Conservation (phyloP, 129 eudicot species). For the Deinandra increscens region DNA sequence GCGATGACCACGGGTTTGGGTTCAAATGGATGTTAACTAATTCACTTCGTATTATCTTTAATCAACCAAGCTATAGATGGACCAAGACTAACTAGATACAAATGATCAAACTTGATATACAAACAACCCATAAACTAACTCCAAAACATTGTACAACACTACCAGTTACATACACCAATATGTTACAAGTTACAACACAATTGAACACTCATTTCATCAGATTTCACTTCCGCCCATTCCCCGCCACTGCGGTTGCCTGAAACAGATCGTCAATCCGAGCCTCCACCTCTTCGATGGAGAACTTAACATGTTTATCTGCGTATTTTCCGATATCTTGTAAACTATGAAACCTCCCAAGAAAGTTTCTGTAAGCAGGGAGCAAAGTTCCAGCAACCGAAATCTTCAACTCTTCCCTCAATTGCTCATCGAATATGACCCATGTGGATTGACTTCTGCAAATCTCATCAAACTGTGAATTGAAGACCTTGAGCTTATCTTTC, state of each 20-base stretch:
- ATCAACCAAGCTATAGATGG: constrained; percentile 19
- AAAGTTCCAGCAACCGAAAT: constrained; percentile 52
- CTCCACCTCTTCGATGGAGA: constrained; percentile 61
- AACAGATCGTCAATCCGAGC: constrained; percentile 70
- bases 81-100: constrained; percentile 18
- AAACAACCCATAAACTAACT: constrained; percentile 26
- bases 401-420: constrained; percentile 77
- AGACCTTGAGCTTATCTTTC: constrained; percentile 71
- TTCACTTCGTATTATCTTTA: no score
- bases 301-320: constrained; percentile 78
- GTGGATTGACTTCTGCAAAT: constrained; percentile 59
- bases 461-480: constrained; percentile 74
- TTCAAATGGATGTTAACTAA: no score
- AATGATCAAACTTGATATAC: constrained; percentile 19
- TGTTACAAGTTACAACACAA: constrained; percentile 39
- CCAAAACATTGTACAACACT: constrained; percentile 22
- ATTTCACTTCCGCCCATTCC: constrained; percentile 58
- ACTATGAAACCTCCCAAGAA: constrained; percentile 62
- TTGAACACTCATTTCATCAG: constrained; percentile 13
- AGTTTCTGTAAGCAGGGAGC: constrained; percentile 73
- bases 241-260: constrained; percentile 47
- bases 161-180: constrained; percentile 38
- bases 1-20: no score
- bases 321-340: constrained; percentile 60
- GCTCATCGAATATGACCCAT: constrained; percentile 86